Evolutionary conservation across 225 moss, liverwort and hornwort genomes (phyloP).

Genomic region (Marchantia polymorpha): DNA sequence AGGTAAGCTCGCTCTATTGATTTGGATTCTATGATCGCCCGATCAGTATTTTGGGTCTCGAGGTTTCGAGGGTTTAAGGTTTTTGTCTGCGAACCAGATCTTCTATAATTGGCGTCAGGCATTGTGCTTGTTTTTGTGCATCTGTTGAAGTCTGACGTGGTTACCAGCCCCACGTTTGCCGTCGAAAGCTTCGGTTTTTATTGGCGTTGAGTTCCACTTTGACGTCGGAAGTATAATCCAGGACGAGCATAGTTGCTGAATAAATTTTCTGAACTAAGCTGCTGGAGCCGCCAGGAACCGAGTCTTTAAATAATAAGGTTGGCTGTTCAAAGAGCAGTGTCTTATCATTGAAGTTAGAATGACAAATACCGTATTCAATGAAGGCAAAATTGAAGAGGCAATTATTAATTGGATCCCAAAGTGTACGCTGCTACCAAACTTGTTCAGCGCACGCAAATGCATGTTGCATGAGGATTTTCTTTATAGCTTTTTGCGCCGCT

Average conservation of each 20-base stretch:
- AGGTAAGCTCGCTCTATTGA: conserved; percentile 17
- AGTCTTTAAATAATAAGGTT: not conserved
- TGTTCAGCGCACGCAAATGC: too few relatives aligned
- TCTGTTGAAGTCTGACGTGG: not conserved
- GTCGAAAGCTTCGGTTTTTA: not conserved
- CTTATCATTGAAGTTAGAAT: not conserved
- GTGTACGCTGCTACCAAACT: too few relatives aligned
- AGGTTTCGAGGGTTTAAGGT: not conserved
- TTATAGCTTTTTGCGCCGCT: too few relatives aligned
- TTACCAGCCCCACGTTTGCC: not conserved
- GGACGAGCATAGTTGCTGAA: not conserved
- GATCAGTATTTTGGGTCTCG: not conserved
- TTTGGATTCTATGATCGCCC: not conserved
- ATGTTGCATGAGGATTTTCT: too few relatives aligned
- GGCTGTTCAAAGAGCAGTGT: not conserved
- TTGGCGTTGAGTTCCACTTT: not conserved
- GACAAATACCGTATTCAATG: too few relatives aligned
- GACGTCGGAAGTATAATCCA: not conserved
- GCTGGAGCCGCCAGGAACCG: not conserved
- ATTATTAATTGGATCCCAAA: too few relatives aligned
- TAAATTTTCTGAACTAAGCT: not conserved
- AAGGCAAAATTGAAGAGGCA: too few relatives aligned
- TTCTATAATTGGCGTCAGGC: not conserved
- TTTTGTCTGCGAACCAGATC: not conserved
- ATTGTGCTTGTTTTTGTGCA: not conserved